Evolutionary conservation across 495 filamentous ascomycete genomes (phyloP), one percentile per base, ranked within the genome.

Genomic region (Parathielavia hyrcaniae): DNA sequence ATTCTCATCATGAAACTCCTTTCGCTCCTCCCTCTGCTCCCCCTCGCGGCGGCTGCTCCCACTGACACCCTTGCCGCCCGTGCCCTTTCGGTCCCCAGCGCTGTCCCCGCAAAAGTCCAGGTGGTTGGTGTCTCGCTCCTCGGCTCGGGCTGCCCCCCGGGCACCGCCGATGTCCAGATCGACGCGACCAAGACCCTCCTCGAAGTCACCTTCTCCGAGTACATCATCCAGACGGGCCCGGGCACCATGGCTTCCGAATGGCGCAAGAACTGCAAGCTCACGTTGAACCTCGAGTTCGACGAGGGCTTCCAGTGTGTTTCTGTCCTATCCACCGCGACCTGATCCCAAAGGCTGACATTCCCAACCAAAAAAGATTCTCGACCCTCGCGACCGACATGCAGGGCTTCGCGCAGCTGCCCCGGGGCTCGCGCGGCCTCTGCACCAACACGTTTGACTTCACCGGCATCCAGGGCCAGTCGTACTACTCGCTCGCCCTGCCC

Each of bases 81-180:
- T 5, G 55, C 16, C 14, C 47, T 61, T 14, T 46, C 32, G 4
- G 59, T 55, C 10, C 51, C 46, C 17, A 50, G 8, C n/a, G 14
- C 16, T 19, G 52, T 55, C 0, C 61, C 49, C 13, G 34, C 60
- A 0, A 55, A 54, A 17, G 72, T 73, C 30, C 64, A 64, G 22
- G 69, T 73, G 8, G 62, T 73, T 6, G 71, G 72, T 26, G 64
- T 63, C 0, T 64, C 69, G 14, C 52, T 79, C 11, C 46, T 62
- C 7, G 60, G 60, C 46, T 62, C 60, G 1, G 60, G 60, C 55
- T 62, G 60, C 50, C 60, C 55, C 5, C 34, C 55, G 26, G 60
- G 60, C 55, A 58, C 41, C 19, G 60, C 60, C 50, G 55, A 62
- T 19, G 60, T 62, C 5, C 55, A 62, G 39, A 58, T 58, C 55